A percentile compares a stretch with the other conserved stretches of the same genome.
phyloP scores from a whole-genome alignment of 257 asterid species.

The Solanum chmielewskii region DNA sequence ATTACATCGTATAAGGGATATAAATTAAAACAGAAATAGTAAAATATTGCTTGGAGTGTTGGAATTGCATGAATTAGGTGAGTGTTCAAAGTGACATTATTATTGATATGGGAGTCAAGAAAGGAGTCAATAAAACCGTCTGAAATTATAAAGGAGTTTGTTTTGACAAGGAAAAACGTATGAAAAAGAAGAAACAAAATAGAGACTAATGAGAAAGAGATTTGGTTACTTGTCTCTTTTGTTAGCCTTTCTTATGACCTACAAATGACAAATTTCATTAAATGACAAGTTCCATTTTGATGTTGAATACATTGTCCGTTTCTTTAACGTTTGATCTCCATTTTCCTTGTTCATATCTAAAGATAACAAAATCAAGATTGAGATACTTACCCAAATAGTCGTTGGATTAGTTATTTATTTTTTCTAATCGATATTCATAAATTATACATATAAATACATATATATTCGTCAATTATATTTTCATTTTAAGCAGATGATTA shows the following conservation, averaged over 20 bases:
- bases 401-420: too few relatives aligned
- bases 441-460: neutral
- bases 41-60: neutral
- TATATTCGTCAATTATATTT: too few relatives aligned
- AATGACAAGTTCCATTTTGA: neutral
- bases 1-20: neutral
- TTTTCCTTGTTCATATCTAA: neutral
- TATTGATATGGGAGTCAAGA: conserved; percentile 19
- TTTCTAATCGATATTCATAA: neutral
- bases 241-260: conserved; percentile 1
- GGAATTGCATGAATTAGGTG: neutral
- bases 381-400: neutral
- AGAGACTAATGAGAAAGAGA: neutral
- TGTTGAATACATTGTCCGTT: neutral
- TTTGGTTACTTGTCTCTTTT: conserved; percentile 7
- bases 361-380: neutral
- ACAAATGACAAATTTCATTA: neutral
- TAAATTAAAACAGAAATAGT: neutral
- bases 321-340: neutral
- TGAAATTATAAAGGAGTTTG: neutral
- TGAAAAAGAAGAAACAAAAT: neutral
- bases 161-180: conserved; percentile 5
- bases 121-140: conserved; percentile 34
- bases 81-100: neutral
- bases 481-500: too few relatives aligned